These are phyloP conservation scores for Magnusiomyces magnusii DNA, from an alignment of 1,139 yeast species.

Conservation along the genomic window DNA sequence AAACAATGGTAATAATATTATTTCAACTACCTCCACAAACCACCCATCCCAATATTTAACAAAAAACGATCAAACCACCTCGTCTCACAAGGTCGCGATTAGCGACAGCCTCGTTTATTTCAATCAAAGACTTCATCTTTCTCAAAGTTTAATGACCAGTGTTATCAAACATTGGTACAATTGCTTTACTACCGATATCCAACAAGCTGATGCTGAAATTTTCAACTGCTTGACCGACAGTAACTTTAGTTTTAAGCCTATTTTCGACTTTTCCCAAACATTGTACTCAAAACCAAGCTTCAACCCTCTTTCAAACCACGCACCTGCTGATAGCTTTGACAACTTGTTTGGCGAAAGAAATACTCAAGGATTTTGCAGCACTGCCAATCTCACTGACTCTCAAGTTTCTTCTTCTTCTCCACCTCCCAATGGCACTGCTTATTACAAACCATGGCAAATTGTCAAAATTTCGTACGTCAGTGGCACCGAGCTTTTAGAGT, in stretches of 20 bases:
- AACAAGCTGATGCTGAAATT: background rate
- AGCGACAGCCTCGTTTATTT: background rate
- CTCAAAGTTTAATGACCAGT: constrained; percentile 3
- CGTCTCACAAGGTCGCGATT: background rate
- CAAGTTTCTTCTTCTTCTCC: background rate
- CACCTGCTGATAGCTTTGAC: background rate
- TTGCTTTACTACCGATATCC: background rate
- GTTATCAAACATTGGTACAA: constrained; percentile 5
- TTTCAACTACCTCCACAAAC: background rate
- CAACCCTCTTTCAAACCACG: background rate
- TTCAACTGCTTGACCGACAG: background rate
- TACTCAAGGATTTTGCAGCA: background rate
- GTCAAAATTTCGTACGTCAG: constrained; percentile 3
- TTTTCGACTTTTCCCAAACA: background rate
- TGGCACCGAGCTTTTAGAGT: background rate
- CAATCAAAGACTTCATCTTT: background rate
- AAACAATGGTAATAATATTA: background rate
- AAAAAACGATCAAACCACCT: background rate
- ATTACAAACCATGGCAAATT: constrained; percentile 4
- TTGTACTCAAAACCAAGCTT: background rate
- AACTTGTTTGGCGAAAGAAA: background rate
- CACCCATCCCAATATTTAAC: background rate
- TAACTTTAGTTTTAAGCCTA: constrained; percentile 2
- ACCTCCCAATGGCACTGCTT: background rate
- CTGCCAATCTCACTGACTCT: background rate